phyloP scores from a whole-genome alignment of 371 early-diverging fungal genomes.

The Mortierella sp. region DNA sequence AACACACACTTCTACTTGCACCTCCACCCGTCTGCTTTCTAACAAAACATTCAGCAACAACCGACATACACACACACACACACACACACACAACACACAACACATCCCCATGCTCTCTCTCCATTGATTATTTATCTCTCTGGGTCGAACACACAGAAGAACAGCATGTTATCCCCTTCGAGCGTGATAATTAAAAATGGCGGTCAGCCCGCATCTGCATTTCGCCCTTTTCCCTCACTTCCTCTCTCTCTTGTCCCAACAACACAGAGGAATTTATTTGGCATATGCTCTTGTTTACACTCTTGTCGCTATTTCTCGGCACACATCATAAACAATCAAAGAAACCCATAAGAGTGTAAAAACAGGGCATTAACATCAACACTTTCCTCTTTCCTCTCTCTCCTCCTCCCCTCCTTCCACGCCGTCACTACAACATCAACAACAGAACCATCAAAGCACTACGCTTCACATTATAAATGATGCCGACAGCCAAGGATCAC shows the following conservation, averaged over 20 bases:
- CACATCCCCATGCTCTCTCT: not conserved
- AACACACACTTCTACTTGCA: too few relatives aligned
- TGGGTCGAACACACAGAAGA: not conserved
- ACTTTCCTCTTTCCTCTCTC: not conserved
- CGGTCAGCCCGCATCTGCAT: conserved; percentile 4
- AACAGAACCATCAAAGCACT: not conserved
- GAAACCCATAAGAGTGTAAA: not conserved
- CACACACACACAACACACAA: not conserved
- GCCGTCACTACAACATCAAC: not conserved
- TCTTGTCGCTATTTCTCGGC: not conserved
- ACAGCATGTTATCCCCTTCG: not conserved
- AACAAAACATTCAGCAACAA: not conserved
- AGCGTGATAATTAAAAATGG: conserved; percentile 11
- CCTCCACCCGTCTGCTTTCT: too few relatives aligned
- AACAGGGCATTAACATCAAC: not conserved
- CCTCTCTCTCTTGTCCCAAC: not conserved
- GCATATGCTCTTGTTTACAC: not conserved
- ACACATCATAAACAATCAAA: not conserved
- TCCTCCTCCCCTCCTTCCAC: not conserved
- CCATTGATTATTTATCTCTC: not conserved
- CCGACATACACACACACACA: not conserved
- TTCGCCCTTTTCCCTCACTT: not conserved
- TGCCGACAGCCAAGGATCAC: conserved; percentile 48
- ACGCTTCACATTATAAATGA: not conserved
- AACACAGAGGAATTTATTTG: conserved; percentile 5